phyloP scores from a whole-genome alignment of 140 eudicot species.

The Flaveria floridana region DNA sequence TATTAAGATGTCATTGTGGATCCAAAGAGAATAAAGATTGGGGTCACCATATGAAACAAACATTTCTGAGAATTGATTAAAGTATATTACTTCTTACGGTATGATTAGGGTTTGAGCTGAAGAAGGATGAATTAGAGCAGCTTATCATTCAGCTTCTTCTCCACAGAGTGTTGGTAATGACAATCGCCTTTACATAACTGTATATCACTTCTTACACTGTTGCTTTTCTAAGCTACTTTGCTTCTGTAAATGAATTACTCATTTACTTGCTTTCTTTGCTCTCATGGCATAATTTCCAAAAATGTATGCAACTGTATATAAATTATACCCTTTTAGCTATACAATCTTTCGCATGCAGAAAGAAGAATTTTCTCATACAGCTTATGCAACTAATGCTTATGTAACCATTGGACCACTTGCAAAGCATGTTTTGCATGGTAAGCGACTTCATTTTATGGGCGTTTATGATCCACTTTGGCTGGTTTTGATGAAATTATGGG shows the following conservation, averaged over 20 bases:
- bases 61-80: neutral
- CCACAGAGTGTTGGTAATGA: constrained; percentile 73
- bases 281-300: constrained; percentile 1
- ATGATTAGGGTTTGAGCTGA: constrained; percentile 60
- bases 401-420: constrained; percentile 83
- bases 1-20: constrained; percentile 4
- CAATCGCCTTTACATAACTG: constrained; percentile 7
- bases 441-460: constrained; percentile 11
- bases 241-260: neutral
- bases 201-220: constrained; percentile 1
- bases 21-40: constrained; percentile 1
- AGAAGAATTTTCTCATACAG: constrained; percentile 94
- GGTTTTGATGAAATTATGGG: neutral
- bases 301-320: constrained; percentile 6
- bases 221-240: constrained; percentile 4
- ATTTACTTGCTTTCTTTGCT: neutral
- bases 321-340: neutral
- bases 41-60: constrained; percentile 6
- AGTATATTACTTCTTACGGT: constrained; percentile 19
- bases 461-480: neutral
- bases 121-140: constrained; percentile 83
- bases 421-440: constrained; percentile 85
- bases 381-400: constrained; percentile 93
- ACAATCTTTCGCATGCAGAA: constrained; percentile 48
- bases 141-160: constrained; percentile 78